Conservation (phyloP, 2,329 filamentous ascomycete species). For the Trichoderma sp. region DNA sequence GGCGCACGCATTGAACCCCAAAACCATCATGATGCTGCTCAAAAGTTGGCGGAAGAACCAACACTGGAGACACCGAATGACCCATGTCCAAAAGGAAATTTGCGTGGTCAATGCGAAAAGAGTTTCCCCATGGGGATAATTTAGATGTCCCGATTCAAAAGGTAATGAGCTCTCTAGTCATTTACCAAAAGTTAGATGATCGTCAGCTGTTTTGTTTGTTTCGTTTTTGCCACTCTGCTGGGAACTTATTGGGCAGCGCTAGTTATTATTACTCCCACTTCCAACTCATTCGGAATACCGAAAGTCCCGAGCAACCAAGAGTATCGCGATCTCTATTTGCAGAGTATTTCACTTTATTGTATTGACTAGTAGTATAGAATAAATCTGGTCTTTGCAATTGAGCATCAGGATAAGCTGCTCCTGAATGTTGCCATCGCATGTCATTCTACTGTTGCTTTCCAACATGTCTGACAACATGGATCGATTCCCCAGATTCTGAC, state of each 20-base stretch:
- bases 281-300: background rate
- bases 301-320: background rate
- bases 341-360: no score
- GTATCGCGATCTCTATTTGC: no score
- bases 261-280: background rate
- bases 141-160: background rate
- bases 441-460: no score
- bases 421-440: no score
- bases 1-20: background rate
- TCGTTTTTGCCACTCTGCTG: background rate
- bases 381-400: no score
- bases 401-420: no score
- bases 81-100: background rate
- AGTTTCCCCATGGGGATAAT: background rate
- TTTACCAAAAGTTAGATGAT: background rate
- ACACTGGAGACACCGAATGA: background rate
- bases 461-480: no score
- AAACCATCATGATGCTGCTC: background rate
- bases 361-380: no score
- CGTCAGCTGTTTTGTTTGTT: background rate
- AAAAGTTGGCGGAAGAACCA: background rate
- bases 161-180: background rate
- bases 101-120: background rate
- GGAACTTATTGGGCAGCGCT: background rate
- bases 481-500: background rate